Evolutionary conservation across 371 early-diverging fungal genomes (phyloP), one percentile per base, ranked within the genome.

Genomic region (Entomophthora muscae): DNA sequence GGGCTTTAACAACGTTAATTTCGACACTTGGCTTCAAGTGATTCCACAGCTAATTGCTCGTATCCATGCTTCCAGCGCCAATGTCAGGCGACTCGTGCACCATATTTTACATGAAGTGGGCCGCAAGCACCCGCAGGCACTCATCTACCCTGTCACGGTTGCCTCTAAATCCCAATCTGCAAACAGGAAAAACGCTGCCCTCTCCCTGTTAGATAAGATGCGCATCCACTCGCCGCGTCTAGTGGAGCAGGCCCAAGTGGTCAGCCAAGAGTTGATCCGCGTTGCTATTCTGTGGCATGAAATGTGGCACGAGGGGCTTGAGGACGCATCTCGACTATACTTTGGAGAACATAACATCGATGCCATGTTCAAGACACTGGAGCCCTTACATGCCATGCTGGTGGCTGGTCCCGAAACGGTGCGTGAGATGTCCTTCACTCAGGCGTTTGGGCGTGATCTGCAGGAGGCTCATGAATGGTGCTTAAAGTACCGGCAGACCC

Each of bases 1-100:
- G 62, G 94, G 94, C 0, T 91, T 95, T 72, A 82, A 82, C 30
- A 83, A 77, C n/a, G 92, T 97, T 29, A 86, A 84, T 66, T 88
- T 95, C 61, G 93, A 93, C 59, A 94, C 94, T 0, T 97, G 98
- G 98, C 75, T 97, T 29, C 93, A 97, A 72, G 98, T 97, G 22
- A 97, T 98, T 67, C 98, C 98, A 10, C 97, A 95, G 33, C 73
- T 98, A 29, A 95, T 98, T 77, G 98, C 97, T 0, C 83, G 97
- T 64, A 95, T 97, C 66, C 93, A 95, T 67, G 84, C 90, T 0
- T 83, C 86, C 10, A 85, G 78, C 62, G 79, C 84, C 1, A 81
- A 87, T 64, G 92, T 95, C 0, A 84, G 95, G 54, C 74, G 82
- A 12, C 75, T 97, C 54, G 89, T 97, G 63, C 90, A 91, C 67